phyloP scores from a whole-genome alignment of 179 eudicot species.

The Dionaea muscipula region DNA sequence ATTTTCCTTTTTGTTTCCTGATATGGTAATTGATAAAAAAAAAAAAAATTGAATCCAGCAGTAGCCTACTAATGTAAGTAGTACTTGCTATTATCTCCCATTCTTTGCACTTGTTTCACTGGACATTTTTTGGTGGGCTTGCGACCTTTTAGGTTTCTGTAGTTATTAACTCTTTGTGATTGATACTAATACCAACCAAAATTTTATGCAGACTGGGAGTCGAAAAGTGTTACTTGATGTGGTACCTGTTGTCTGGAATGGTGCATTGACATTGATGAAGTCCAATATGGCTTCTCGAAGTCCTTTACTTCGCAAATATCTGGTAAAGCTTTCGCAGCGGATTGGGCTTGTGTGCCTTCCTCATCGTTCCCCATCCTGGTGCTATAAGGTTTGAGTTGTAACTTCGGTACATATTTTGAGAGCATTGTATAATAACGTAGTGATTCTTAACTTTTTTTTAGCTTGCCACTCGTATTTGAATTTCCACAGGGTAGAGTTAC shows the following conservation, averaged over 20 bases:
- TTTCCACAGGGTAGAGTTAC: constrained; percentile 50
- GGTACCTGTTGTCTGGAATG: constrained; percentile 64
- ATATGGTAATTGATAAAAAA: too few species aligned
- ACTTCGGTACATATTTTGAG: too few species aligned
- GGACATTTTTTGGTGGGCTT: too few species aligned
- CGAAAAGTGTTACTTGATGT: constrained; percentile 49
- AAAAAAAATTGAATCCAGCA: too few species aligned
- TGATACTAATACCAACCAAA: background rate
- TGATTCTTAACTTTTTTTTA: constrained; percentile 11
- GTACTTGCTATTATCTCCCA: too few species aligned
- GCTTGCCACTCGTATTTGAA: constrained; percentile 4
- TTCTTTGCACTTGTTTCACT: too few species aligned
- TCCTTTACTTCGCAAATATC: constrained; percentile 82
- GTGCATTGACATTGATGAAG: constrained; percentile 56
- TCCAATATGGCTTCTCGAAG: constrained; percentile 63
- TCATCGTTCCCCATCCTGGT: constrained; percentile 75
- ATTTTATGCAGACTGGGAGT: constrained; percentile 54
- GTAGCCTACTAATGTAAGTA: too few species aligned
- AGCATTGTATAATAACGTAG: too few species aligned
- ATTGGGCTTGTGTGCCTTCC: constrained; percentile 75
- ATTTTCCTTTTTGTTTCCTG: too few species aligned
- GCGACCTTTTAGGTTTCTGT: too few species aligned
- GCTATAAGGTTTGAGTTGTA: constrained; percentile 56
- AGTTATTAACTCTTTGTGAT: background rate
- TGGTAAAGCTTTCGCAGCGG: constrained; percentile 76